Conservation (phyloP, 2,329 filamentous ascomycete genomes). For the Dendryphion nanum region DNA sequence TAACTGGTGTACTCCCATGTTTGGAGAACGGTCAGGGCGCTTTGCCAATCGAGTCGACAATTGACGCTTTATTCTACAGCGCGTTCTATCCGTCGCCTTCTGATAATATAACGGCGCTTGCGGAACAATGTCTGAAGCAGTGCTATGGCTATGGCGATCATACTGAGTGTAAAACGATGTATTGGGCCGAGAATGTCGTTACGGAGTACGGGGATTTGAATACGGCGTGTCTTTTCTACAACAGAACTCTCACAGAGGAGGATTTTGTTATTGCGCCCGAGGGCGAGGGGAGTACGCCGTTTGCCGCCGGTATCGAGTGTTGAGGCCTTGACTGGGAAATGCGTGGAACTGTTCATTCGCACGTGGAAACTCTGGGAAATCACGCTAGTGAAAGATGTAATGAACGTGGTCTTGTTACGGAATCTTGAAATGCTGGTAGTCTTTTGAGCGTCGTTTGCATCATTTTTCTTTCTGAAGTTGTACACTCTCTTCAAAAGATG, state of each 20-base stretch:
- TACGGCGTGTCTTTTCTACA: conserved; percentile 40
- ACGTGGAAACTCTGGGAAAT: not conserved
- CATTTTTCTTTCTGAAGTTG: not conserved
- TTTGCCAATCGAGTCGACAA: conserved; percentile 18
- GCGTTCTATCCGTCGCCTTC: conserved; percentile 30
- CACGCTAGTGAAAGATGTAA: too few relatives aligned
- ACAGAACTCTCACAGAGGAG: conserved; percentile 1
- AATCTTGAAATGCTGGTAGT: too few relatives aligned
- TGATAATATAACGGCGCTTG: conserved; percentile 25
- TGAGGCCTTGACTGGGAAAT: not conserved
- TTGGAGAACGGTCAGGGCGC: conserved; percentile 18
- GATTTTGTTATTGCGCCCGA: not conserved
- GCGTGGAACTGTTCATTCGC: not conserved
- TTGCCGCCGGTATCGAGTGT: not conserved
- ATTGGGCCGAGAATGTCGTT: conserved; percentile 40
- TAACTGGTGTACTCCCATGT: conserved; percentile 29
- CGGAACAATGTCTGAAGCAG: conserved; percentile 38
- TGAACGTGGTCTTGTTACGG: too few relatives aligned
- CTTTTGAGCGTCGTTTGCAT: not conserved
- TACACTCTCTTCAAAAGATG: conserved; percentile 62
- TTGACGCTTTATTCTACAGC: conserved; percentile 23
- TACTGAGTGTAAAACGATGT: conserved; percentile 36
- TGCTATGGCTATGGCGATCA: conserved; percentile 41
- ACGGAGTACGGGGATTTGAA: conserved; percentile 25
- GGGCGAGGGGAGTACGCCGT: not conserved